phyloP scores from a whole-genome alignment of 805 yeast genomes.

The Candida patagonica region DNA sequence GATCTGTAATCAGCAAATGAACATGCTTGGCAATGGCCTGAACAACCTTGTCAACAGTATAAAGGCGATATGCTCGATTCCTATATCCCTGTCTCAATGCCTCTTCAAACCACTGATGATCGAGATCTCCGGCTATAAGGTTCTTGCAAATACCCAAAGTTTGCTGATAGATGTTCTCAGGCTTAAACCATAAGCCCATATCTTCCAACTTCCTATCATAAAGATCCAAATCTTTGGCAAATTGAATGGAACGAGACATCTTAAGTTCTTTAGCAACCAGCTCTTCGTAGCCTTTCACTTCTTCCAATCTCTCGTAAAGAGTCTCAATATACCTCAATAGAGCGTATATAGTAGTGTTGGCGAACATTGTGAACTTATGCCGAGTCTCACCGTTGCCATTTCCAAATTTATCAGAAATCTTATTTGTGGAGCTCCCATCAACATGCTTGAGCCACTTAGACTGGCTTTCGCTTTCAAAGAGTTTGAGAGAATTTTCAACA shows the following conservation, averaged over 20 bases:
- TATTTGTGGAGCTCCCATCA: background rate
- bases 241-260: conserved; percentile 36
- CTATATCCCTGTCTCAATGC: conserved; percentile 89
- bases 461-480: conserved; percentile 15
- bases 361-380: conserved; percentile 66
- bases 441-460: conserved; percentile 24
- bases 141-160: conserved; percentile 65
- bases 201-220: conserved; percentile 74
- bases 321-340: conserved; percentile 81
- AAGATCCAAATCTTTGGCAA: conserved; percentile 80
- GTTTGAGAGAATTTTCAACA: conserved; percentile 9
- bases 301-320: conserved; percentile 68
- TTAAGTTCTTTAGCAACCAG: conserved; percentile 67
- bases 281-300: conserved; percentile 62
- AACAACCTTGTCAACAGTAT: conserved; percentile 87
- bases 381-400: conserved; percentile 11
- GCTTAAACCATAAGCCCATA: conserved; percentile 57
- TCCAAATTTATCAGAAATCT: background rate
- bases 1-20: conserved; percentile 73
- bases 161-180: conserved; percentile 49
- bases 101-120: conserved; percentile 93
- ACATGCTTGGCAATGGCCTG: conserved; percentile 79
- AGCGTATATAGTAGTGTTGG: conserved; percentile 79
- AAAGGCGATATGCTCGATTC: conserved; percentile 84
- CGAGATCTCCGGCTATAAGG: conserved; percentile 81